Evolutionary conservation across 2,329 filamentous ascomycete genomes (phyloP).

Genomic region (Botrytis paeoniae): DNA sequence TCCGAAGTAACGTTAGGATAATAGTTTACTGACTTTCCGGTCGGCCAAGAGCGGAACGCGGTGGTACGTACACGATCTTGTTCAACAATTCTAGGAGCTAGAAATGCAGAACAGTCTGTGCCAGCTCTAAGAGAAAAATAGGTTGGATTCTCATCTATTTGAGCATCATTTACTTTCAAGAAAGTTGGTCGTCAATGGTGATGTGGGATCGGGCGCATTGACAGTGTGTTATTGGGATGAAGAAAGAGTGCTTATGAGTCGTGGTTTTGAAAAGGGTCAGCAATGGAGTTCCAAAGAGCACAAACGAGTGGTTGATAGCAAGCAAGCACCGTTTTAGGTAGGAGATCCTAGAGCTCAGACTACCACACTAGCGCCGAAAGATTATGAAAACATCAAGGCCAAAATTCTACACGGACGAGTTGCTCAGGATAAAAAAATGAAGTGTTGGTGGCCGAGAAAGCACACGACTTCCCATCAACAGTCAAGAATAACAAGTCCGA

Average conservation of each 20-base stretch:
- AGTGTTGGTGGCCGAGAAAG: neutral
- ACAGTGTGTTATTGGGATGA: conserved; percentile 22
- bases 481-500: too few species aligned
- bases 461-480: too few species aligned
- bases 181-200: conserved; percentile 17
- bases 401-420: neutral
- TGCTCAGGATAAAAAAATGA: neutral
- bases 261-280: neutral
- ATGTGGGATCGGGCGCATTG: conserved; percentile 15
- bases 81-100: neutral
- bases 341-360: neutral
- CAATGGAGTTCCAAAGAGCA: neutral
- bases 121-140: neutral
- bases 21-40: neutral
- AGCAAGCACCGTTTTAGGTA: too few species aligned
- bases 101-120: too few species aligned
- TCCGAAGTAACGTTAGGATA: too few species aligned
- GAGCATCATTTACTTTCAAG: neutral
- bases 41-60: neutral
- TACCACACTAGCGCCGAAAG: neutral
- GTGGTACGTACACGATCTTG: neutral
- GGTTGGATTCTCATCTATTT: neutral
- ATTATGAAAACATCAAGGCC: neutral
- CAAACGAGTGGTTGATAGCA: neutral
- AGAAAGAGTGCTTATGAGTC: conserved; percentile 29